Evolutionary conservation across 2,329 filamentous ascomycete species (phyloP), one percentile per base, ranked within the genome.

Genomic region (Chaetomium olivaceum): DNA sequence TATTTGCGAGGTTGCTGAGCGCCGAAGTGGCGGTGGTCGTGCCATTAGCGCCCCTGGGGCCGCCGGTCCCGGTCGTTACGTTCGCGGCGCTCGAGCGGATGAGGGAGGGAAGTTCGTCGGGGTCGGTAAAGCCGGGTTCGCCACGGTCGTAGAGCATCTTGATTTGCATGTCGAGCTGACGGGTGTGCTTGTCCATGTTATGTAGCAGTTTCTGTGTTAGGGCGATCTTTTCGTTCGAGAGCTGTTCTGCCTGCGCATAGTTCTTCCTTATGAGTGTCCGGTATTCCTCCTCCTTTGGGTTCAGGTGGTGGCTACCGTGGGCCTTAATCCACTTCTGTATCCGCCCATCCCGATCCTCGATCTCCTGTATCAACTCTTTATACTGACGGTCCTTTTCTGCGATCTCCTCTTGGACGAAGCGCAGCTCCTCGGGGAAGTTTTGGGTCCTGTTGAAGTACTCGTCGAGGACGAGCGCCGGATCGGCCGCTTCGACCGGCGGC

Each of bases 401-500:
- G 69, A 94, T 91, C 78, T 95, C 91, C 74, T 93, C 91, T 73
- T 93, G 89, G 68, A 94, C 84, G 79, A 93, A 93, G 23, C 89
- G 88, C 66, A 95, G 88, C 78, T 95, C 91, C 69, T 91, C 90
- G 68, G 91, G 91, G 31, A 94, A 83, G 73, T 95, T 95, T 72
- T 90, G 88, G 23, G 90, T 89, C 78, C 81, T 83, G 75, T 89
- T 87, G 75, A 89, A 87, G 82, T 90, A 93, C 76, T 93, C 90
- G 76, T 94, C 91, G 72, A 93, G 85, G 73, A 93, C 88, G 69
- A 89, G 82, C 63, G 89, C 83, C 65, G 86, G 85, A 72, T 89
- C 87, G 76, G 87, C 82, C 67, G 83, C 80, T 75, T 89, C 87
- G 74, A 75, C 72, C 58, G 81, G 83, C 74, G 85, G 85, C 85